These are phyloP conservation scores for Colletotrichum camelliae DNA, from an alignment of 2,329 filamentous ascomycete species.

Conservation along the genomic window DNA sequence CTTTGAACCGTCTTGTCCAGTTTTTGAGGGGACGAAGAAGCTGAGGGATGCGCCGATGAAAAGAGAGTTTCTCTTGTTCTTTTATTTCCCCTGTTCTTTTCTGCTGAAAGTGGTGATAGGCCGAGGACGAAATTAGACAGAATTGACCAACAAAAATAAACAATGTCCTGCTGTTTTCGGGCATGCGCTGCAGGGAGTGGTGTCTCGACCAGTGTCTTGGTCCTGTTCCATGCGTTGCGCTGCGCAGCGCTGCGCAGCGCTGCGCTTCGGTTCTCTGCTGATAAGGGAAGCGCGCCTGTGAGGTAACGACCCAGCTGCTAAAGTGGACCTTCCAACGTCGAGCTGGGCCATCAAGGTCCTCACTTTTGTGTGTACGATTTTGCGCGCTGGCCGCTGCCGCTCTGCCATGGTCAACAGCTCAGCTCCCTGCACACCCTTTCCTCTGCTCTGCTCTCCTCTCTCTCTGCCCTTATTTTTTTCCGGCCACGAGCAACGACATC, in stretches of 20 bases:
- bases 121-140: neutral
- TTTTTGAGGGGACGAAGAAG: neutral
- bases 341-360: constrained; percentile 19
- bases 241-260: neutral
- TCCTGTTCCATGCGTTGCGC: neutral
- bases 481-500: neutral
- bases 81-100: neutral
- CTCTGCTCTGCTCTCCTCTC: neutral
- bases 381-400: neutral
- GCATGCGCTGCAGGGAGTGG: neutral
- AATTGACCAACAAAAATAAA: neutral
- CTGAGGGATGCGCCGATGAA: neutral
- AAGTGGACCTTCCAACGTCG: neutral
- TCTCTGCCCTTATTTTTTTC: neutral
- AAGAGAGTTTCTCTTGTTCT: neutral
- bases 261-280: neutral
- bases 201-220: neutral
- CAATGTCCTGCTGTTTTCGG: neutral
- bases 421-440: neutral
- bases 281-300: constrained; percentile 1
- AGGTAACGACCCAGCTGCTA: constrained; percentile 4
- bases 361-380: neutral
- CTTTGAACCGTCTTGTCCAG: neutral
- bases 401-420: constrained; percentile 5
- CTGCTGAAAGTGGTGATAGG: neutral